Percentiles rank a stretch among this genome's conserved stretches.
Evolutionary conservation across 495 filamentous ascomycete species (phyloP).

Genomic region (Penicillium samsonianum): DNA sequence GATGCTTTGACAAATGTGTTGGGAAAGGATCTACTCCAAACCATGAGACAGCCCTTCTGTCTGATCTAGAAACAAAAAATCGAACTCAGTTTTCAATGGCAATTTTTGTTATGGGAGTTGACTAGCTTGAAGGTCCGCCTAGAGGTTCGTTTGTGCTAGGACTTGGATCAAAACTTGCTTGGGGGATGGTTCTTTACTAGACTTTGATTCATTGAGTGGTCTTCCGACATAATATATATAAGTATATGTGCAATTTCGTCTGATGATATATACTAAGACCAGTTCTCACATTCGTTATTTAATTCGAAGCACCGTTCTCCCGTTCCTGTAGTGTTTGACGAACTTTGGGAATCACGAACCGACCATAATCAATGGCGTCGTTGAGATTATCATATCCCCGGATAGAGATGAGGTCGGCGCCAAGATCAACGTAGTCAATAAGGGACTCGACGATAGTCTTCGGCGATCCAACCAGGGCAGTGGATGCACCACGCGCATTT

Average conservation of each 20-base stretch:
- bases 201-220: not conserved
- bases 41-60: no score
- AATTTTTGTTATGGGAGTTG: no score
- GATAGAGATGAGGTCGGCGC: slow-evolving; percentile 54
- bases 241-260: not conserved
- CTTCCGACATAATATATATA: not conserved
- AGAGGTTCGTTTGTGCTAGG: no score
- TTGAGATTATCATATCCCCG: slow-evolving; percentile 57
- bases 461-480: slow-evolving; percentile 52
- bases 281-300: not conserved
- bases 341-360: slow-evolving; percentile 50
- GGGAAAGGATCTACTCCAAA: no score
- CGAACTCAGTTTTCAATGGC: no score
- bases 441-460: slow-evolving; percentile 52
- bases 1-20: no score
- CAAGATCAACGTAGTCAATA: slow-evolving; percentile 55
- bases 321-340: slow-evolving; percentile 40
- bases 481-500: slow-evolving; percentile 56
- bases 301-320: slow-evolving; percentile 16
- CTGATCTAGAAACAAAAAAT: no score
- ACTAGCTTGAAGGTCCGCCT: no score
- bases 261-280: not conserved
- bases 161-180: no score
- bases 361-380: slow-evolving; percentile 56
- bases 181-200: not conserved